Percentiles rank a stretch among this genome's conserved stretches.
These are phyloP conservation scores for Cordyceps farinosa DNA, from an alignment of 2,329 filamentous ascomycete genomes.

Conservation along the genomic window DNA sequence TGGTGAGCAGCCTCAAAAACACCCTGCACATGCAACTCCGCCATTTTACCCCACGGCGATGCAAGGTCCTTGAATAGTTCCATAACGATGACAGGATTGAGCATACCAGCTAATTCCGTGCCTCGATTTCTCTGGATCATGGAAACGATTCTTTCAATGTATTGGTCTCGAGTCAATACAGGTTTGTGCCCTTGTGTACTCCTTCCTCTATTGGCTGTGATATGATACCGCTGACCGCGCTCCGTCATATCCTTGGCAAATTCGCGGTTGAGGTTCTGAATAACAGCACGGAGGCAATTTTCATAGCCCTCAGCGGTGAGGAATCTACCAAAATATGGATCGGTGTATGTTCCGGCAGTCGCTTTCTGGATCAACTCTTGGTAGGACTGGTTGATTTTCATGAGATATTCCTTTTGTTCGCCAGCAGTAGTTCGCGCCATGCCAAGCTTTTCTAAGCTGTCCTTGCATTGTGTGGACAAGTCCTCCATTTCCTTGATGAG, in stretches of 20 bases:
- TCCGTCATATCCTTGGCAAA: conserved; percentile 45
- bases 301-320: conserved; percentile 30
- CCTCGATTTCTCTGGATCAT: conserved; percentile 26
- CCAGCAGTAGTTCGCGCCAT: conserved; percentile 39
- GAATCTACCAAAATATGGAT: conserved; percentile 46
- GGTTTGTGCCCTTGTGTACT: neutral
- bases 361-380: conserved; percentile 42
- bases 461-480: conserved; percentile 33
- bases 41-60: conserved; percentile 48
- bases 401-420: conserved; percentile 48
- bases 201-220: conserved; percentile 23
- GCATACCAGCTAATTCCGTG: conserved; percentile 57
- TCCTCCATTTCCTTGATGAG: conserved; percentile 41
- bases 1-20: conserved; percentile 19
- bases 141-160: conserved; percentile 22
- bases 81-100: conserved; percentile 55
- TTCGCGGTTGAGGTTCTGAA: conserved; percentile 46
- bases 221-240: conserved; percentile 38
- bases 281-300: conserved; percentile 49
- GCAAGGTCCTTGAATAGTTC: conserved; percentile 60
- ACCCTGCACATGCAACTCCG: conserved; percentile 23
- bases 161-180: conserved; percentile 19
- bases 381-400: conserved; percentile 43
- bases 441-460: conserved; percentile 45
- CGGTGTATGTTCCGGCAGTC: conserved; percentile 47